Base-by-base conservation (phyloP, 805 yeast species). In the Teunomyces funiuensis region DNA sequence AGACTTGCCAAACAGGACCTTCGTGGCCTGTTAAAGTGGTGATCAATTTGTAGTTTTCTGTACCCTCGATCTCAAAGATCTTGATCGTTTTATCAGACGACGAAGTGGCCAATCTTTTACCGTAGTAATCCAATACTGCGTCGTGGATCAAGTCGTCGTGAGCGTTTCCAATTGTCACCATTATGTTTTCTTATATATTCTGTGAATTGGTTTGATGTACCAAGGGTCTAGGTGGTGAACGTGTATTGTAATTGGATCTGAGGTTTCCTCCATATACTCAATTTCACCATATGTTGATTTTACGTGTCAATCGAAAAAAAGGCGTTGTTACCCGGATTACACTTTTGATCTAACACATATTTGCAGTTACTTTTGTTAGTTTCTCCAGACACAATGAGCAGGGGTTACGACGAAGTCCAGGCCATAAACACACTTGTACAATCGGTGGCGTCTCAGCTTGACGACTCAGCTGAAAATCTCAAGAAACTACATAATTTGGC, bases 1-100 rank as follows among this genome's bases (percentile, higher is more conserved):
- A 80, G 15, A 89, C 95, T 68, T 91, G 96, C 99, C 99, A 93
- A 36, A 93, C 97, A 9, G 99, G 98, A 25, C 98, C 99, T 48
- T 89, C 97, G 64, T 93, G 99, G 28, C 95, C 97, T 37, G 79
- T 74, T 49, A 93, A 71, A 1, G 98, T 90, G 51, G 89, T 97
- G 14, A 85, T 75, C 39, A 89, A 73, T 58, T 77, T 84, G 63
- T 88, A 91, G 55, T 73, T 79, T 34, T 88, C 95, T 28, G 91
- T 93, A 6, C 73, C 74, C 37, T 87, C 91, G 33, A 91, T 82
- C 52, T 90, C 96, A 63, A 88, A 93, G 43, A 93, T 83, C 69
- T 90, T 88, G 69, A 91, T 85, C n/a, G 96, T 85, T 60, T 88
- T 88, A 70, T 93, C 99, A 3, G 96, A 87, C 3, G 97, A 89